Base-by-base conservation (phyloP, 495 filamentous ascomycete genomes). In the Aspergillus campestris region DNA sequence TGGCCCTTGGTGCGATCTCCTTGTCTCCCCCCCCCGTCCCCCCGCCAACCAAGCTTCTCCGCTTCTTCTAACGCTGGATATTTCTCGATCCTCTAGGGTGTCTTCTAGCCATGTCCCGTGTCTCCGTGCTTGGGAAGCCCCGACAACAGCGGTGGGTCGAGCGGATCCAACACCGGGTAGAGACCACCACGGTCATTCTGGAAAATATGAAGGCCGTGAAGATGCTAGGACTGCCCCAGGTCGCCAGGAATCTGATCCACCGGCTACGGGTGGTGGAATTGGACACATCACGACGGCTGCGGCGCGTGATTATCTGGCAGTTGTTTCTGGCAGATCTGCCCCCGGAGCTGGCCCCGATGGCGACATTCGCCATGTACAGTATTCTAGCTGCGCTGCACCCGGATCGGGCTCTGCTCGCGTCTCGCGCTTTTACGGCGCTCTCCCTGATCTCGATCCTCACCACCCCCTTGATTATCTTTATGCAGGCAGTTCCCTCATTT, bases 61-160 rank as follows among this genome's bases (percentile, higher is more conserved):
- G 18, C 18, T 24, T 24, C 18, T 24, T 1, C 18, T 24, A 24
- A 24, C 18, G 18, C 18, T 4, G 18, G 18, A 24, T 24, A 1
- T 2, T 4, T 24, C 18, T 4, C 4, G 4, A 24, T 4, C 18
- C 18, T 24, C 18, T 8, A 40, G 11, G 13, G 9, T 31, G 27
- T 28, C 12, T 31, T 35, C 12, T 34, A n/a, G 45, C 13, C 38
- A 38, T 30, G 11, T n/a, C 31, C 10, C 37, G 15, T n/a, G 28
- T 48, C 3, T 29, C 45, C 14, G 14, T 11, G n/a, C n/a, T 31
- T 11, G n/a, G 34, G 8, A 39, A 13, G 8, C 4, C 27, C 10
- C 10, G 33, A 12, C 73, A 78, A 42, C 66, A 62, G 38, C 38
- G 38, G 1, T 77, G 74, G 74, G 63, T 75, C 49, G 64, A 61